Evolutionary conservation across 345 rosid genomes (phyloP).

Genomic region (Gossypium sturtianum): DNA sequence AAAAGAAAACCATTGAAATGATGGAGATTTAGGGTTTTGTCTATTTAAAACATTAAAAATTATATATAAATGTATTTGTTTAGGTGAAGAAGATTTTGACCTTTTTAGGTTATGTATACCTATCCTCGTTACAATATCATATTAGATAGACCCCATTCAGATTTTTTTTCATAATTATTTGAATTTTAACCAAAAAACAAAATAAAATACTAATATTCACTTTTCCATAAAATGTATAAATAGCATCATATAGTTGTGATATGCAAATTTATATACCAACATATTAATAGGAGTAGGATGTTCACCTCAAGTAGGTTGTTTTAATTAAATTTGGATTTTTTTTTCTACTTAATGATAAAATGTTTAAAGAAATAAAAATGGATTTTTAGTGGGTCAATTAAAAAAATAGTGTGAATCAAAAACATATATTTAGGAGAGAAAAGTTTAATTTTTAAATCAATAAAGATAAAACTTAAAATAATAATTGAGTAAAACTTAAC

Average conservation of each 20-base stretch:
- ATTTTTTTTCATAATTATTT: constrained; percentile 18
- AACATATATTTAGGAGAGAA: too few species aligned
- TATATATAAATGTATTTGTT: constrained; percentile 5
- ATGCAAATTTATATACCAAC: background rate
- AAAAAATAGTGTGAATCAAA: too few species aligned
- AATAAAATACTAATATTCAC: background rate
- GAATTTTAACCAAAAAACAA: constrained; percentile 8
- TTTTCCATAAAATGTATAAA: background rate
- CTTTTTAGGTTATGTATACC: background rate
- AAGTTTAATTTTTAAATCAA: background rate
- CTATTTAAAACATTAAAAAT: constrained; percentile 3
- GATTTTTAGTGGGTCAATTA: too few species aligned
- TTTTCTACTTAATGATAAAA: too few species aligned
- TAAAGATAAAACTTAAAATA: background rate
- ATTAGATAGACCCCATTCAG: constrained; percentile 21
- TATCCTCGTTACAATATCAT: constrained; percentile 7
- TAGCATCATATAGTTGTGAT: background rate
- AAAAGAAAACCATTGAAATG: constrained; percentile 1
- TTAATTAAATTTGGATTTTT: too few species aligned
- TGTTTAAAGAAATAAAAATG: too few species aligned
- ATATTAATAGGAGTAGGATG: too few species aligned
- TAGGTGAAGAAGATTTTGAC: constrained; percentile 29
- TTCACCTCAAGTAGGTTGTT: too few species aligned
- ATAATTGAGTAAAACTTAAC: background rate
- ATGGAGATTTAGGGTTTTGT: constrained; percentile 15